These are phyloP conservation scores for Lichtheimia ramosa DNA, from an alignment of 371 early-diverging fungal genomes.

Conservation along the genomic window DNA sequence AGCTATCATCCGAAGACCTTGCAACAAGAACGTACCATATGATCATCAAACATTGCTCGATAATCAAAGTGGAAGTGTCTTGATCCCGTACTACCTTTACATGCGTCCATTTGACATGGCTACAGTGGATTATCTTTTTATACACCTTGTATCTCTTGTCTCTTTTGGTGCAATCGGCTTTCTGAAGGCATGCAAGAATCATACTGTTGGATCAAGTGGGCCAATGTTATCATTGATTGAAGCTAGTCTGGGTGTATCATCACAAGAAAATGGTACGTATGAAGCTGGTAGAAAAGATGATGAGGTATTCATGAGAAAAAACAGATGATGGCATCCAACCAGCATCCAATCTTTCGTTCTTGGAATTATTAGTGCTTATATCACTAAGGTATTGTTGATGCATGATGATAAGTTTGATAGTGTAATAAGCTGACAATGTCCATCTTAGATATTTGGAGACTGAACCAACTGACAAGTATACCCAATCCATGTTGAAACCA, in stretches of 20 bases:
- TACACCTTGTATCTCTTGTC: slow-evolving; percentile 53
- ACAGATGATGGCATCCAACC: background rate
- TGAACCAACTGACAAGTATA: slow-evolving; percentile 29
- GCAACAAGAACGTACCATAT: slow-evolving; percentile 43
- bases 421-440: background rate
- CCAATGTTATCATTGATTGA: slow-evolving; percentile 22
- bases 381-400: slow-evolving; percentile 7
- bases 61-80: slow-evolving; percentile 7
- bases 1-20: slow-evolving; percentile 42
- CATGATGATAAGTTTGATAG: background rate
- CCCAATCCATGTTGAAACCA: slow-evolving; percentile 23
- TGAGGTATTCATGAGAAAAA: no score
- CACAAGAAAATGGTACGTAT: slow-evolving; percentile 8
- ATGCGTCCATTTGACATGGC: slow-evolving; percentile 66
- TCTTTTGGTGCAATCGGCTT: slow-evolving; percentile 60
- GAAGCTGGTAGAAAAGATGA: background rate
- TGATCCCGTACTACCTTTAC: slow-evolving; percentile 49
- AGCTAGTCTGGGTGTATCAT: slow-evolving; percentile 14
- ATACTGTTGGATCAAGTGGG: slow-evolving; percentile 25
- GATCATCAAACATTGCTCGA: slow-evolving; percentile 34
- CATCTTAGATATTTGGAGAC: slow-evolving; percentile 39
- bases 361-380: slow-evolving; percentile 41
- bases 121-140: slow-evolving; percentile 66
- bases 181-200: slow-evolving; percentile 49
- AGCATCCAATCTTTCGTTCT: slow-evolving; percentile 24